Evolutionary conservation across 1,284 basidiomycete species (phyloP).

Genomic region (Spongiforma sp.): DNA sequence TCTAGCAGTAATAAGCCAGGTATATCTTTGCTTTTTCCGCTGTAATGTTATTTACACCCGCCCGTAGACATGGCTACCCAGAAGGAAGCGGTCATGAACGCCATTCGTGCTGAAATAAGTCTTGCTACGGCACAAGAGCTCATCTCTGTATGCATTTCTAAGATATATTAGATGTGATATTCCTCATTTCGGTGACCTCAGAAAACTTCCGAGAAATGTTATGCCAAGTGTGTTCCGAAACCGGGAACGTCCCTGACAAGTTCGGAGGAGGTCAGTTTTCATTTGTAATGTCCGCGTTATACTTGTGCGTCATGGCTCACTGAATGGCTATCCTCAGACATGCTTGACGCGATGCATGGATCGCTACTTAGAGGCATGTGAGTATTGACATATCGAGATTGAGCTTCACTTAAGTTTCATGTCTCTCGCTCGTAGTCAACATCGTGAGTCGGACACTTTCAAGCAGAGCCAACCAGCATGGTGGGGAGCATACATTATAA

Average conservation of each 20-base stretch:
- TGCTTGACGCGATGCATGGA: constrained; percentile 80
- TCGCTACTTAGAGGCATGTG: constrained; percentile 85
- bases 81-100: constrained; percentile 75
- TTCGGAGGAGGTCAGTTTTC: constrained; percentile 68
- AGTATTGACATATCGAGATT: constrained; percentile 34
- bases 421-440: constrained; percentile 56
- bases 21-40: constrained; percentile 18
- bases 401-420: constrained; percentile 1
- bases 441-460: constrained; percentile 74
- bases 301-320: constrained; percentile 8
- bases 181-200: constrained; percentile 33
- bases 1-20: constrained; percentile 39
- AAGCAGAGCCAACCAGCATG: constrained; percentile 47
- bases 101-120: constrained; percentile 73
- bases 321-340: constrained; percentile 47
- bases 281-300: background rate
- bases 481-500: constrained; percentile 29
- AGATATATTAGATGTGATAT: background rate
- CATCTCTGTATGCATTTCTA: constrained; percentile 60
- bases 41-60: constrained; percentile 1
- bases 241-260: constrained; percentile 70
- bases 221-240: constrained; percentile 78
- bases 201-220: constrained; percentile 84
- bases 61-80: constrained; percentile 62
- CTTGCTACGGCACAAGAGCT: constrained; percentile 82